Conservation (phyloP, 2,329 filamentous ascomycete species). For the Sporothrix pallida region DNA sequence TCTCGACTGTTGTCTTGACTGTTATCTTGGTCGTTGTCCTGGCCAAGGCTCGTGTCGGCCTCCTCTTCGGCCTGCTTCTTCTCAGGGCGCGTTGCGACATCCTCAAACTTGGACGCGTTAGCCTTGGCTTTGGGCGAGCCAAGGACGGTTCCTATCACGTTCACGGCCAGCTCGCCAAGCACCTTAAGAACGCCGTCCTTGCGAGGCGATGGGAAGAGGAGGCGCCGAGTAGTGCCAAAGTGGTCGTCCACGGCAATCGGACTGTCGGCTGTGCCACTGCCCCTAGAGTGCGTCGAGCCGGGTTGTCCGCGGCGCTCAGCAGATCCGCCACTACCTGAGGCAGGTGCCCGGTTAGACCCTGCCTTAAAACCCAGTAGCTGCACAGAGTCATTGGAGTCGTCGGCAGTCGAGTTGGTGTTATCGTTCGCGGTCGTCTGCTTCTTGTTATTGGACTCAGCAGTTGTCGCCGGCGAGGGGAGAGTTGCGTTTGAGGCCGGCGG, state of each 20-base stretch:
- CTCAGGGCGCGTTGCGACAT: neutral
- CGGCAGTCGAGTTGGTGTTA: neutral
- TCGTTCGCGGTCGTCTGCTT: neutral
- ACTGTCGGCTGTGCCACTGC: conserved; percentile 61
- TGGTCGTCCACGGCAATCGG: conserved; percentile 61
- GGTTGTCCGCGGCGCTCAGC: conserved; percentile 46
- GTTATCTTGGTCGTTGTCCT: conserved; percentile 41
- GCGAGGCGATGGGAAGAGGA: conserved; percentile 78
- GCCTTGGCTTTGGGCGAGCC: conserved; percentile 47
- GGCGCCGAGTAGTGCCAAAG: conserved; percentile 65
- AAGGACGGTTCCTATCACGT: conserved; percentile 48
- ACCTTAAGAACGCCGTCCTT: conserved; percentile 68
- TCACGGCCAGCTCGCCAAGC: conserved; percentile 63
- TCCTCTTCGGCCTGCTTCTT: conserved; percentile 39
- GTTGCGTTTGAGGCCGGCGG: conserved; percentile 2
- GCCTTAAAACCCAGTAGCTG: conserved; percentile 44
- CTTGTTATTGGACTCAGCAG: neutral
- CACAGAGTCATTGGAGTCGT: neutral
- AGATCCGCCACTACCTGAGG: conserved; percentile 39
- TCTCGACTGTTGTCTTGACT: no score
- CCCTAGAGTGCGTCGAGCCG: conserved; percentile 60
- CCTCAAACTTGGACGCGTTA: conserved; percentile 22
- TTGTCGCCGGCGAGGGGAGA: neutral
- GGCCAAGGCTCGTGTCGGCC: conserved; percentile 50
- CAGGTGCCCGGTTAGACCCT: conserved; percentile 43